phyloP scores from a whole-genome alignment of 2,329 filamentous ascomycete genomes.

The Tetracladium maxilliforme region DNA sequence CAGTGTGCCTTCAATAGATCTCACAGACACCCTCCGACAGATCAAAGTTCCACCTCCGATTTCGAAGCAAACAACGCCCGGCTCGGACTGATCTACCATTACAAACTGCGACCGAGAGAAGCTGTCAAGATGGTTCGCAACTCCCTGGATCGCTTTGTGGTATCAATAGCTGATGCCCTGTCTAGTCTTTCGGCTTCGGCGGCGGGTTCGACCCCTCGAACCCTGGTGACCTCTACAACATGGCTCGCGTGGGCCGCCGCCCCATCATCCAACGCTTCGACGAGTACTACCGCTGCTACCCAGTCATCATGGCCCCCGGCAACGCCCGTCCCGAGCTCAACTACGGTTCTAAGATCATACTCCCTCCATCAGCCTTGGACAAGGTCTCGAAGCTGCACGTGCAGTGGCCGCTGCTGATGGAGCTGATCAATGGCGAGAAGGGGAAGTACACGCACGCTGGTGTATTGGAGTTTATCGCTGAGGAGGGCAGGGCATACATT shows the following conservation, averaged over 20 bases:
- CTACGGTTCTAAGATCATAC: slow-evolving; percentile 93
- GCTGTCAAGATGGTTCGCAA: slow-evolving; percentile 14
- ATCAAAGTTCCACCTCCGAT: too few relatives aligned
- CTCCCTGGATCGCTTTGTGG: slow-evolving; percentile 8
- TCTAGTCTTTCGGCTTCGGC: too few relatives aligned
- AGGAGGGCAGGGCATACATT: slow-evolving; percentile 91
- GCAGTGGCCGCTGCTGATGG: slow-evolving; percentile 93
- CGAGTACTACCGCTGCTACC: slow-evolving; percentile 97
- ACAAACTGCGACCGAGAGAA: slow-evolving; percentile 12
- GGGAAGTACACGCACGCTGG: slow-evolving; percentile 78
- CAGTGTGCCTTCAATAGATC: too few relatives aligned
- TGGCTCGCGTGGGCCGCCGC: slow-evolving; percentile 22
- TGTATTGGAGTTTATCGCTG: slow-evolving; percentile 92
- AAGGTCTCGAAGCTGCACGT: slow-evolving; percentile 94
- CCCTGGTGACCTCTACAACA: slow-evolving; percentile 31
- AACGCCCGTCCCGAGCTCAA: slow-evolving; percentile 81
- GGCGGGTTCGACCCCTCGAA: slow-evolving; percentile 29
- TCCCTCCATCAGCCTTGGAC: slow-evolving; percentile 91
- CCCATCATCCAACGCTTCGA: slow-evolving; percentile 70
- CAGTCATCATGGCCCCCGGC: slow-evolving; percentile 84
- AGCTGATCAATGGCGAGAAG: slow-evolving; percentile 79
- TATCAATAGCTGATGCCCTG: too few relatives aligned
- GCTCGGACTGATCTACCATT: too few relatives aligned
- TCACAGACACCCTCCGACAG: too few relatives aligned
- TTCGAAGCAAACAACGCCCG: too few relatives aligned